Conservation (phyloP, 2,329 filamentous ascomycete genomes). For the Fusarium nanum region DNA sequence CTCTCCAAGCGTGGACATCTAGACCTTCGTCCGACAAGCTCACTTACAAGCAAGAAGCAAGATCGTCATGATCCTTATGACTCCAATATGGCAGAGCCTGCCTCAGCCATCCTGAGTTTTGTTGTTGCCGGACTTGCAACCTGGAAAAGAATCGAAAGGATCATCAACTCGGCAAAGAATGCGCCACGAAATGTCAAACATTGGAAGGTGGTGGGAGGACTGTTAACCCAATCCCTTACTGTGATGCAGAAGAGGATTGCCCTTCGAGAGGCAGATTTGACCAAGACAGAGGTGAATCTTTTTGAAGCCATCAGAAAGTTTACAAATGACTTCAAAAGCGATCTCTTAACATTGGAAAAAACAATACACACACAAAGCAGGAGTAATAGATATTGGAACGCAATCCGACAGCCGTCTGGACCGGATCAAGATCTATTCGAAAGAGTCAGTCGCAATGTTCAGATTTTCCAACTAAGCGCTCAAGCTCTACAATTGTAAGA, state of each 20-base stretch:
- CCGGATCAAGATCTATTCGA: slow-evolving; percentile 1
- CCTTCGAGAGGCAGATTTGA: too few species aligned
- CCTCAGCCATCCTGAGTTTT: slow-evolving; percentile 16
- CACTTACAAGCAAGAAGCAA: neutral
- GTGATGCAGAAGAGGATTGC: slow-evolving; percentile 2
- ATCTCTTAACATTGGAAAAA: neutral
- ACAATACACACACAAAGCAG: neutral
- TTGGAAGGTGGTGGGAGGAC: slow-evolving; percentile 7
- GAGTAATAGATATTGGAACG: neutral
- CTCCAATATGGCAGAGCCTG: slow-evolving; percentile 26
- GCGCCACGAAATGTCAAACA: neutral
- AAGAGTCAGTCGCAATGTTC: slow-evolving; percentile 16
- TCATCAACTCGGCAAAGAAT: neutral
- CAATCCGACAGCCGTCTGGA: neutral
- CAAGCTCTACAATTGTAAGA: slow-evolving; percentile 3
- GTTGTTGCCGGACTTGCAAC: neutral
- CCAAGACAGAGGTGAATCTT: too few species aligned
- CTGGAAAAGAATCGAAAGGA: neutral
- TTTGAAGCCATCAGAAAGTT: slow-evolving; percentile 5
- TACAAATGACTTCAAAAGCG: neutral
- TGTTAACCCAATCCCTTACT: neutral
- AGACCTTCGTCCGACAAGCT: neutral
- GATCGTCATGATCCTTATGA: slow-evolving; percentile 10
- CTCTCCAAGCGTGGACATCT: too few species aligned
- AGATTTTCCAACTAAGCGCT: slow-evolving; percentile 19